Evolutionary conservation across 768 basidiomycete species (phyloP).

Genomic region (Xerocomus brunneocitrinus): DNA sequence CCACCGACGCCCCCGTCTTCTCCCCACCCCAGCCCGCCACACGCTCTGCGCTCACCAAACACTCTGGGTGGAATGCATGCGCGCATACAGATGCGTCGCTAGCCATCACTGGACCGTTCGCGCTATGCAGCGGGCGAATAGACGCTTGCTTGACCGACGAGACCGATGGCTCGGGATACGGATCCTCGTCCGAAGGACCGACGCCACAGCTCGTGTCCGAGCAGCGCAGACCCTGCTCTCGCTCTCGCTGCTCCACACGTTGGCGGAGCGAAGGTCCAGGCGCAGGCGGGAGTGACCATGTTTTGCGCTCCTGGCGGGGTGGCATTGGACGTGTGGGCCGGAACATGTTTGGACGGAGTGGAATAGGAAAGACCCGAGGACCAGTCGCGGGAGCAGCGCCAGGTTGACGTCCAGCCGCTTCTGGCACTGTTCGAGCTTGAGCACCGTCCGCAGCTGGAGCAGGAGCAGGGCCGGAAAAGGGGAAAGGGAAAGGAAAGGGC

Average conservation of each 20-base stretch:
- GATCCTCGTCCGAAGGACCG: slow-evolving; percentile 72
- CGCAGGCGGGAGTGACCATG: slow-evolving; percentile 57
- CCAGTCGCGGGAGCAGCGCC: background rate
- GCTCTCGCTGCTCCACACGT: slow-evolving; percentile 66
- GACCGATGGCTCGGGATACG: slow-evolving; percentile 34
- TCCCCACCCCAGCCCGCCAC: slow-evolving; percentile 59
- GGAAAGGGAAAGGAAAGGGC: no score
- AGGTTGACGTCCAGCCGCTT: slow-evolving; percentile 3
- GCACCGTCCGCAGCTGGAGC: background rate
- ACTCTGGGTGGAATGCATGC: slow-evolving; percentile 69
- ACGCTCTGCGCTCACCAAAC: slow-evolving; percentile 65
- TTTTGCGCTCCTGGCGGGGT: slow-evolving; percentile 35
- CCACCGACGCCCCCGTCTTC: slow-evolving; percentile 39
- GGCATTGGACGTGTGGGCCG: slow-evolving; percentile 22
- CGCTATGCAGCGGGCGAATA: slow-evolving; percentile 21
- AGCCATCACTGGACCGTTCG: background rate
- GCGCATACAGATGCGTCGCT: slow-evolving; percentile 39
- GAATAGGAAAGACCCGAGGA: slow-evolving; percentile 15
- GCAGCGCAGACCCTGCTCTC: slow-evolving; percentile 69
- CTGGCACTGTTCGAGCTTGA: slow-evolving; percentile 6
- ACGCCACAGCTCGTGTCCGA: slow-evolving; percentile 69
- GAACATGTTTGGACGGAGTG: slow-evolving; percentile 20
- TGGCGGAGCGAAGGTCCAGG: slow-evolving; percentile 71
- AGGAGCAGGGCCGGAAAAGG: no score
- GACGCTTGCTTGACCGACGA: slow-evolving; percentile 16